Percentiles rank a stretch among this genome's conserved stretches.
Conservation (phyloP, 1,284 basidiomycete species). For the Ustilago cynodontis region DNA sequence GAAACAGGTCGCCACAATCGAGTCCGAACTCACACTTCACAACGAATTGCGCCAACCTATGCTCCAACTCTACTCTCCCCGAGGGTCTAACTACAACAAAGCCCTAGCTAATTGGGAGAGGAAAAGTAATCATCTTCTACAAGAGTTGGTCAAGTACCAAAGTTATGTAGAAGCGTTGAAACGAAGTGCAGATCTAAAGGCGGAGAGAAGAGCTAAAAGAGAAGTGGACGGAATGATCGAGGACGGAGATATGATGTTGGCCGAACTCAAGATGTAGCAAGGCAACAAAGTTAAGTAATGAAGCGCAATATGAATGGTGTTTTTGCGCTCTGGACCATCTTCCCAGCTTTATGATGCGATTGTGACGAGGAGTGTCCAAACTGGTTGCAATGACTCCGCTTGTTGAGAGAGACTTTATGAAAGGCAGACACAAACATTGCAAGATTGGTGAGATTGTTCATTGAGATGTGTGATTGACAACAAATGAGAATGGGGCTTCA, state of each 20-base stretch:
- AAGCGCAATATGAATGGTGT: too few relatives aligned
- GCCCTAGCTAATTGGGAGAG: slow-evolving; percentile 91
- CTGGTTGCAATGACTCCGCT: too few relatives aligned
- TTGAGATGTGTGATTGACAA: too few relatives aligned
- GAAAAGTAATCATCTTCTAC: slow-evolving; percentile 86
- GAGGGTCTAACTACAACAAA: slow-evolving; percentile 80
- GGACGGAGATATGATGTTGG: slow-evolving; percentile 33
- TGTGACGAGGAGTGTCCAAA: too few relatives aligned
- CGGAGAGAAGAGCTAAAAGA: slow-evolving; percentile 43
- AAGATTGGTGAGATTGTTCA: too few relatives aligned
- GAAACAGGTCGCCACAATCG: slow-evolving; percentile 73
- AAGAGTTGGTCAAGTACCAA: slow-evolving; percentile 94
- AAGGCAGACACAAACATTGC: too few relatives aligned
- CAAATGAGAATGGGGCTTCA: neutral
- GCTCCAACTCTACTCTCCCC: slow-evolving; percentile 80
- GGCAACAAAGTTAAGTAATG: too few relatives aligned
- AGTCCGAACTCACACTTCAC: slow-evolving; percentile 83
- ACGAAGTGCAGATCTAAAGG: slow-evolving; percentile 35
- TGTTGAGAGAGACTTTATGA: too few relatives aligned
- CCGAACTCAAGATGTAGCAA: slow-evolving; percentile 5
- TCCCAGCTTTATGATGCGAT: too few relatives aligned
- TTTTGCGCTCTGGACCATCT: too few relatives aligned
- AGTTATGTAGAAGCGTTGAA: slow-evolving; percentile 89
- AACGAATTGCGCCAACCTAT: slow-evolving; percentile 87
- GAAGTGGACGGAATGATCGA: slow-evolving; percentile 53